Conservation (phyloP, 108 stramenopile species). For the Fragilaria crotonensis region DNA sequence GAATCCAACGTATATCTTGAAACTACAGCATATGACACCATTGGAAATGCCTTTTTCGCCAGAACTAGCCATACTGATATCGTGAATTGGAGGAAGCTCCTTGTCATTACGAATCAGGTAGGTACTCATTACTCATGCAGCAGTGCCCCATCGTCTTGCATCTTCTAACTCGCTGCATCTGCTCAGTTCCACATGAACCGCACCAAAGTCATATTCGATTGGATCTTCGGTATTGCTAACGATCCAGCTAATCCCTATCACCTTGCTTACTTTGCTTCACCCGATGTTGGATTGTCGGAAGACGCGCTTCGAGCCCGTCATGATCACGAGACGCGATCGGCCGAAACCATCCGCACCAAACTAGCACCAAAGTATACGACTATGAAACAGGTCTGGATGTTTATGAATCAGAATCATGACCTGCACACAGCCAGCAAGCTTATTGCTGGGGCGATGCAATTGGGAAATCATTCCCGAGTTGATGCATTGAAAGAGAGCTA, state of each 20-base stretch:
- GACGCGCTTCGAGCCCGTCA: constrained; percentile 54
- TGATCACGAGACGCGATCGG: constrained; percentile 50
- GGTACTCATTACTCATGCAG: not conserved
- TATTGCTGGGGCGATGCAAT: constrained; percentile 28
- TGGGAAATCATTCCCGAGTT: not conserved
- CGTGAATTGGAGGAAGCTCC: constrained; percentile 38
- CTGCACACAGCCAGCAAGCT: constrained; percentile 65
- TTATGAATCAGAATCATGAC: constrained; percentile 58
- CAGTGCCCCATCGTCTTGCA: not conserved
- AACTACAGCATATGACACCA: constrained; percentile 82
- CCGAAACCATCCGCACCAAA: constrained; percentile 29
- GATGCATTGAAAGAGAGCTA: constrained; percentile 16
- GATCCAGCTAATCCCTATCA: constrained; percentile 23
- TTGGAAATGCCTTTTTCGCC: constrained; percentile 73
- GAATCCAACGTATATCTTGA: constrained; percentile 50
- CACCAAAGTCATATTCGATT: constrained; percentile 74
- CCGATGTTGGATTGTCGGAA: constrained; percentile 47
- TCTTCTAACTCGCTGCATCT: not conserved
- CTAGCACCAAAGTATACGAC: constrained; percentile 42
- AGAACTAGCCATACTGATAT: constrained; percentile 66
- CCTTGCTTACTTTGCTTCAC: constrained; percentile 56
- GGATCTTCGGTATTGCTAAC: constrained; percentile 50
- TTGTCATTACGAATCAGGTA: constrained; percentile 69
- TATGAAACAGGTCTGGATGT: constrained; percentile 43
- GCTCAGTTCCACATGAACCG: constrained; percentile 69